Evolutionary conservation across 1,284 basidiomycete species (phyloP), one percentile per base, ranked within the genome.

Genomic region (Puccinia horiana): DNA sequence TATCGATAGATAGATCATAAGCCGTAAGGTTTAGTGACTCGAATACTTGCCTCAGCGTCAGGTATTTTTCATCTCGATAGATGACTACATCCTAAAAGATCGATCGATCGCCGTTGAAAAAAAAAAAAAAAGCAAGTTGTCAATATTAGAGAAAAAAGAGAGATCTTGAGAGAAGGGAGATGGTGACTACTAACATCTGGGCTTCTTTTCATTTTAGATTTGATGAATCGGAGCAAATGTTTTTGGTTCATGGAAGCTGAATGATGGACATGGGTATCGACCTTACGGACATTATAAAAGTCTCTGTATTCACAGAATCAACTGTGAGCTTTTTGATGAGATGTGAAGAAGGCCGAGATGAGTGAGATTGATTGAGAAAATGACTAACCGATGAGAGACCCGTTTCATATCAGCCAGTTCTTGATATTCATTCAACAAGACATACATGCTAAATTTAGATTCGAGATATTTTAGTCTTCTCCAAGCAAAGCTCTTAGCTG

Each of bases 181-280:
- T 23, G 78, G 49, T 47, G 72, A 82, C 35, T 2, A 54, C 70
- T 54, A n/a, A 88, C 88, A 83, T 90, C 87, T 6, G 90, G 89
- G 54, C 86, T 87, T 56, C 88, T 88, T 86, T 89, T 90, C 87
- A 91, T 88, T 88, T 99, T 98, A 65, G 92, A 92, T 88, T 99
- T 99, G 90, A 99, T 99, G 88, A 99, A 99, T 6, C 97, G 95
- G 35, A 99, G 89, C n/a, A 99, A 88, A 88, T 99, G 97, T 88
- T 99, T 99, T 87, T 99, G 97, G 87, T 99, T 99, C 96, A 99
- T 98, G 87, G 93, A 93, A 79, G 96, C 97, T 14, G 95, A 97
- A 87, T 99, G 95, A 86, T 99, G 97, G 29, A 99, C 94, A 88
- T 99, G 96, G 12, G 97, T 99, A 87, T 98, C 96, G 83, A 99